Base-by-base conservation (phyloP, 177 flowering plant species). In the Vitis hybrid region DNA sequence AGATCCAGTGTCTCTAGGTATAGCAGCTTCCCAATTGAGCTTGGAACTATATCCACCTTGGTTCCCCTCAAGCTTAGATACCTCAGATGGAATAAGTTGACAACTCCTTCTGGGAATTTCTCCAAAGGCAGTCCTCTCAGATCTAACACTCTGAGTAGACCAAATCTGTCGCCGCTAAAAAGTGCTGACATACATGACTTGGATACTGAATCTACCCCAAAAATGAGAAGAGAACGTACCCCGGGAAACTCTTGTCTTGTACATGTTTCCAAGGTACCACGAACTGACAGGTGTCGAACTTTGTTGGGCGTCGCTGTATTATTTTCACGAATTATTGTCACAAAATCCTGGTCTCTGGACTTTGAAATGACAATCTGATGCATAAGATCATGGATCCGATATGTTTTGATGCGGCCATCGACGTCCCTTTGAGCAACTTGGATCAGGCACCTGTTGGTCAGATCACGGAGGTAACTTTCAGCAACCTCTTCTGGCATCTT, bases 401-500 rank as follows among this genome's bases (percentile, higher is more conserved):
- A 72, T 0, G 68, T 65, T 46, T 71, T 82, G 15, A 71, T 57
- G 21, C 77, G 53, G 14, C 84, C 82, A 59, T 73, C 30, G 30
- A 27, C 30, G 30, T 27, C 30, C 30, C 30, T 27, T 27, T 24
- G 69, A 2, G 52, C 63, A 5, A 73, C 81, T 60, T 79, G 77
- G 15, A 79, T 17, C 74, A 79, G 10, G 69, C 70, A 74, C 62
- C 79, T 55, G 48, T 58, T 54, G n/a, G 75, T 2, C 14, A 82
- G 79, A 69, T 82, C 79, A 1, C 54, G 70, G 15, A 79, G 58
- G 64, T 82, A 82, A 3, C 66, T 71, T 4, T 74, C 74, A 24
- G 84, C 84, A 65, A 74, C 76, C 52, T 81, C 84, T 63, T 81
- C 82, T 2, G 61, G 15, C 3, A 73, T 71, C 63, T 27, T 71